Base-by-base conservation (phyloP, 2,329 filamentous ascomycete genomes). In the Xylariaceae sp. region DNA sequence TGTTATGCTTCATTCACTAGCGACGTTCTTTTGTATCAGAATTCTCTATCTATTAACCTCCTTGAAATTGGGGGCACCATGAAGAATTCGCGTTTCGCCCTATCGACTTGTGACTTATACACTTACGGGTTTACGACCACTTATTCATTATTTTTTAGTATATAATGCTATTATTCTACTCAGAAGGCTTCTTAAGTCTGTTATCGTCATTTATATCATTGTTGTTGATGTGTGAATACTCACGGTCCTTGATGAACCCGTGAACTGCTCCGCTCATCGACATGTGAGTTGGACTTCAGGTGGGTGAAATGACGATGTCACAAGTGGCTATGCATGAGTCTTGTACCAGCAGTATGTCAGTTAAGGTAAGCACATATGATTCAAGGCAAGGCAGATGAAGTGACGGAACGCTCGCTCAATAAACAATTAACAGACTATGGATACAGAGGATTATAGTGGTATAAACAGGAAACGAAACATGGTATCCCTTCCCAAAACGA, bases 1-100 rank as follows among this genome's bases (percentile, higher is more conserved):
- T 44, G 35, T 35, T 57, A 60, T 17, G 51, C 18, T 23, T 37
- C 55, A 47, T 34, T 37, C 23, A 59, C 23, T 35, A 39, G 18
- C 42, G 51, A 35, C 23, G 8, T 44, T 30, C 8, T 50, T 13
- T 9, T 56, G 3, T 18, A n/a, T 34, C 13, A 7, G 30, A 8
- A 49, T 50, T 2, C 18, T 55, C 23, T 15, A 23, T 39, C 23
- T 15, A 23, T 39, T n/a, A 5, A 13, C 13, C n/a, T 44, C 1
- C 6, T 10, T 10, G 45, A 48, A 17, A 48, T n/a, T 48, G 7
- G 6, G 45, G 15, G 45, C 15, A 18, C 23, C 3, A 30, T 42
- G 37, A 42, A 42, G 37, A 15, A 49, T 9, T 49, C 47, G 47
- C 17, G 4, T 30, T 18, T 49, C 47, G 9, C 23, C 17, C 2